Conservation (phyloP, 2,329 filamentous ascomycete species). For the Drechslerella dactyloides region DNA sequence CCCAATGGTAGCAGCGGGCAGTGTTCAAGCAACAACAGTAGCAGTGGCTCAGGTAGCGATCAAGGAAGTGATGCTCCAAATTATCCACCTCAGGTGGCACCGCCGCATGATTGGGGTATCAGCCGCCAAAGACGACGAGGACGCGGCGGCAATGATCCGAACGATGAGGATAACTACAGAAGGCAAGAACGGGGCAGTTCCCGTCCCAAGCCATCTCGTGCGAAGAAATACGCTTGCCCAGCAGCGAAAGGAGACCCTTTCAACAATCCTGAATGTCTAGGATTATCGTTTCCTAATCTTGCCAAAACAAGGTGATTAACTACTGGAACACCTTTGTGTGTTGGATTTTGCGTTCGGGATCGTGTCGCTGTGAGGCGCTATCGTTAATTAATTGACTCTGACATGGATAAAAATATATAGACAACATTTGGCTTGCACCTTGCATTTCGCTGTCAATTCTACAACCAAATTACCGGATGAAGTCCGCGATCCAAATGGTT, state of each 20-base stretch:
- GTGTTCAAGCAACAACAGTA: not conserved
- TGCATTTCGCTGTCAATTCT: constrained; percentile 21
- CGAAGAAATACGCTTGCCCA: constrained; percentile 33
- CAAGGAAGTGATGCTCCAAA: constrained; percentile 6
- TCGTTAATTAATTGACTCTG: not conserved
- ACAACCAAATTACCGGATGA: constrained; percentile 31
- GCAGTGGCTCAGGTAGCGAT: not conserved
- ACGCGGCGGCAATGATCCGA: constrained; percentile 2
- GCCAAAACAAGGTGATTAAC: constrained; percentile 30
- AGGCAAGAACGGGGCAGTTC: not conserved
- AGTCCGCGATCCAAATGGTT: constrained; percentile 34
- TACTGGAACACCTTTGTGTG: not conserved
- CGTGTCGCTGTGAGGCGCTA: not conserved
- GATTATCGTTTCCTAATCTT: constrained; percentile 39
- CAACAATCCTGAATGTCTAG: constrained; percentile 27
- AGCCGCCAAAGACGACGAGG: constrained; percentile 2
- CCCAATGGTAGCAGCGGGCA: constrained; percentile 7
- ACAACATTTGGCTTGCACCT: constrained; percentile 28
- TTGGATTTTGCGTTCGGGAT: not conserved
- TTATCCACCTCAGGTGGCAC: constrained; percentile 19
- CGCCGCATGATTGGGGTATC: constrained; percentile 25
- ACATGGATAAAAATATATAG: constrained; percentile 4
- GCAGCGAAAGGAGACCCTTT: constrained; percentile 43
- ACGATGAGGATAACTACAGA: constrained; percentile 6
- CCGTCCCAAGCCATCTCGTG: not conserved